phyloP scores from a whole-genome alignment of 768 basidiomycete species.

The Pholiota conissans region DNA sequence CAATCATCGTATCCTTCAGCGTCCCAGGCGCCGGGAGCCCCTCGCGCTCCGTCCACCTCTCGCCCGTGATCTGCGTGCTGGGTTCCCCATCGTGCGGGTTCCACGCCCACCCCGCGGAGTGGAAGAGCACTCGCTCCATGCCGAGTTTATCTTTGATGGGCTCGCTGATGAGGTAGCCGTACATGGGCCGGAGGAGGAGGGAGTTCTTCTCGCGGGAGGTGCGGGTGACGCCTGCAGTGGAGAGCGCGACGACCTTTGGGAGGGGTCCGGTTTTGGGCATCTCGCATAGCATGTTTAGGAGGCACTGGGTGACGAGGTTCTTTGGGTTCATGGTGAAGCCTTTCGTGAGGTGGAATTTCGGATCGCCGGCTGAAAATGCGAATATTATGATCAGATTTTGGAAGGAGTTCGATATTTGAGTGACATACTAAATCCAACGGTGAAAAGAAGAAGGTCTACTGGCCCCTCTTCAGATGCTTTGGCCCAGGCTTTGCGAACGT shows the following conservation, averaged over 20 bases:
- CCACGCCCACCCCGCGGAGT: constrained; percentile 54
- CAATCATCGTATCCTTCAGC: constrained; percentile 43
- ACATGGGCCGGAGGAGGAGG: constrained; percentile 43
- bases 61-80: constrained; percentile 36
- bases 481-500: constrained; percentile 51
- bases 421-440: constrained; percentile 49
- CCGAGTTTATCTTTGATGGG: constrained; percentile 65
- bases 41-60: constrained; percentile 38
- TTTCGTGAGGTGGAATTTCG: constrained; percentile 31
- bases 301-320: constrained; percentile 55
- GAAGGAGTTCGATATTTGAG: no score
- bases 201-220: constrained; percentile 45
- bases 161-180: constrained; percentile 37
- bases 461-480: constrained; percentile 34
- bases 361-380: constrained; percentile 15
- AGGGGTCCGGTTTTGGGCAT: constrained; percentile 38
- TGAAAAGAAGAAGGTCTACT: constrained; percentile 57
- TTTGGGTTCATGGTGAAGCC: constrained; percentile 47
- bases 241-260: constrained; percentile 47
- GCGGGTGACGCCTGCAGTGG: constrained; percentile 49
- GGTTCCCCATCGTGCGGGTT: constrained; percentile 36
- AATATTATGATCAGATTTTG: background rate
- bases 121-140: constrained; percentile 48
- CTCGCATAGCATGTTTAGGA: constrained; percentile 56
- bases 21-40: constrained; percentile 43